Evolutionary conservation across 257 asterid genomes (phyloP).

Genomic region (Henckelia pumila): DNA sequence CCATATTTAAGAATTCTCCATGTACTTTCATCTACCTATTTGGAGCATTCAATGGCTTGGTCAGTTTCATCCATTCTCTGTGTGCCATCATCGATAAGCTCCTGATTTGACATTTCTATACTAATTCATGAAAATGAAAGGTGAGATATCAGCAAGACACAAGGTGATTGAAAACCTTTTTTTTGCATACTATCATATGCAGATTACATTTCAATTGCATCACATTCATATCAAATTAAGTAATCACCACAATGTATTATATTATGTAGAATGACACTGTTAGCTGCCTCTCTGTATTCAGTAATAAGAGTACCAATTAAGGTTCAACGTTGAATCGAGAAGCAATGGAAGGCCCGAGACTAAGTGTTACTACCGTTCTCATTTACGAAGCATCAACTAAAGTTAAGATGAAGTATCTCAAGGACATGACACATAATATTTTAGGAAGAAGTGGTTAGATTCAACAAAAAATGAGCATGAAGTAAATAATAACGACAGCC

Average conservation of each 20-base stretch:
- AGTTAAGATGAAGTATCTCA: too few species aligned
- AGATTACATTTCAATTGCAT: constrained; percentile 20
- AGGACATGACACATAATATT: too few species aligned
- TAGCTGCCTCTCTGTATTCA: neutral
- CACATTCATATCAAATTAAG: too few species aligned
- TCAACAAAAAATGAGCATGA: too few species aligned
- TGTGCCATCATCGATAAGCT: constrained; percentile 76
- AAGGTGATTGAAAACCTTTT: neutral
- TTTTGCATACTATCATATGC: neutral
- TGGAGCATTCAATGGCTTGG: too few species aligned
- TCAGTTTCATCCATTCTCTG: too few species aligned
- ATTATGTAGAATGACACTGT: constrained; percentile 7
- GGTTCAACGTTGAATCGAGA: too few species aligned
- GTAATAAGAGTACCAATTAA: too few species aligned
- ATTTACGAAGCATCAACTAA: neutral
- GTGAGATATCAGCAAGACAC: constrained; percentile 29
- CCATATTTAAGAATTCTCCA: too few species aligned
- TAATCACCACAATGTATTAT: neutral
- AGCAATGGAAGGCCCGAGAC: neutral
- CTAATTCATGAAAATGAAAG: constrained; percentile 29
- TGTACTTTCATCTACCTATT: too few species aligned
- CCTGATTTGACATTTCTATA: constrained; percentile 94
- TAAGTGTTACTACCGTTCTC: neutral
- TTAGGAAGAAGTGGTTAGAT: too few species aligned
- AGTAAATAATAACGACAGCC: too few species aligned